Percentiles rank a stretch among this genome's conserved stretches.
These are phyloP conservation scores for Euphorbia corollata DNA, from an alignment of 441 rosid genomes.

Conservation along the genomic window DNA sequence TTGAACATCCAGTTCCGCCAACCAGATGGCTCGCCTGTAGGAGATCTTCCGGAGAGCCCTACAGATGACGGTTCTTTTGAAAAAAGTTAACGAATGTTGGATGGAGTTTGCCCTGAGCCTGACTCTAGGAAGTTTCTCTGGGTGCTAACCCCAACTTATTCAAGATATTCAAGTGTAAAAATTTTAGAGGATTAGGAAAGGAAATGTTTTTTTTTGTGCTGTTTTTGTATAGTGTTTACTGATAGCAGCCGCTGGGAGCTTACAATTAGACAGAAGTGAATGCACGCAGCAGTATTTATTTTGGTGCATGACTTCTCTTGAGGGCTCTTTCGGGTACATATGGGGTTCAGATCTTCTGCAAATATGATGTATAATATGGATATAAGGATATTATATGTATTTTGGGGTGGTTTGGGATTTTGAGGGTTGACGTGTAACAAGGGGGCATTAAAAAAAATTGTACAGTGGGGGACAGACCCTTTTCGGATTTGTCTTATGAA, in stretches of 20 bases:
- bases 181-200: constrained; percentile 26
- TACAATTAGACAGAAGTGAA: neutral
- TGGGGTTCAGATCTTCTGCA: constrained; percentile 19
- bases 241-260: constrained; percentile 18
- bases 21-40: constrained; percentile 31
- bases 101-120: constrained; percentile 20
- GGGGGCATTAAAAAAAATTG: constrained; percentile 23
- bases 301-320: constrained; percentile 22
- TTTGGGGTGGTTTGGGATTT: constrained; percentile 20
- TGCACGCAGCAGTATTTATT: constrained; percentile 10
- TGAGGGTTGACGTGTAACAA: constrained; percentile 28
- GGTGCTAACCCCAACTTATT: constrained; percentile 30
- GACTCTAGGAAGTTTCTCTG: constrained; percentile 16
- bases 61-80: constrained; percentile 22
- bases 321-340: constrained; percentile 12
- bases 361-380: constrained; percentile 20
- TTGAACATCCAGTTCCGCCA: constrained; percentile 44
- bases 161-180: constrained; percentile 33
- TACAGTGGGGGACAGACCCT: constrained; percentile 20
- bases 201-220: constrained; percentile 18
- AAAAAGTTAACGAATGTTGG: constrained; percentile 21
- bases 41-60: constrained; percentile 36
- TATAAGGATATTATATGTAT: neutral
- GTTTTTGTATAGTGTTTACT: constrained; percentile 34
- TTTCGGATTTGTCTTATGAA: constrained; percentile 13